These are phyloP conservation scores for Ceratopteris richardii DNA, from an alignment of 75 land plant species.

Conservation along the genomic window DNA sequence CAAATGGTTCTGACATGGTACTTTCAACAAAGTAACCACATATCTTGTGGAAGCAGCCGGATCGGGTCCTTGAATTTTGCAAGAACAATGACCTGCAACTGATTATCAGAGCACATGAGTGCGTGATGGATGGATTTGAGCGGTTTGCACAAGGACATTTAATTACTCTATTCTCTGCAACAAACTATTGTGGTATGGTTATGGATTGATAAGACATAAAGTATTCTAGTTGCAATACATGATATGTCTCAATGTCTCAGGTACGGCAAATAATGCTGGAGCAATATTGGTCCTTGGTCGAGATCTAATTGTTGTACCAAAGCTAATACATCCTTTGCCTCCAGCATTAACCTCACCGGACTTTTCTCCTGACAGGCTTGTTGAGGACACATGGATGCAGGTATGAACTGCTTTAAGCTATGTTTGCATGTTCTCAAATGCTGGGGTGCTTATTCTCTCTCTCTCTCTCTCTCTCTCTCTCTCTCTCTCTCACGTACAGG, in stretches of 20 bases:
- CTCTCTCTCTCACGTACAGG: no score
- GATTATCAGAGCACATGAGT: conserved; percentile 30
- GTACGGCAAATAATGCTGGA: conserved; percentile 33
- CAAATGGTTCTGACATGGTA: no score
- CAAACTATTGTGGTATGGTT: conserved; percentile 33
- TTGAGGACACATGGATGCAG: conserved; percentile 34
- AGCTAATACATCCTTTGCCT: conserved; percentile 28
- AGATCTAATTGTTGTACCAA: conserved; percentile 27
- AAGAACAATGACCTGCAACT: conserved; percentile 30
- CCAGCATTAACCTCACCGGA: conserved; percentile 20
- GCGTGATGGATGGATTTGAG: conserved; percentile 37
- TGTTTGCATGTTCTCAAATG: no score
- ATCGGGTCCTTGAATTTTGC: conserved; percentile 32
- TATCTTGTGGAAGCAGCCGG: conserved; percentile 14
- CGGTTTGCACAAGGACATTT: conserved; percentile 31
- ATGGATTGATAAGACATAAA: no score
- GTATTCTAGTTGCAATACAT: not conserved
- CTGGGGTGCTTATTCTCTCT: no score
- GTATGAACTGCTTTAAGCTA: no score
- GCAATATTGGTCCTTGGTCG: conserved; percentile 27
- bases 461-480: no score
- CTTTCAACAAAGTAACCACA: no score
- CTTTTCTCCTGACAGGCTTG: conserved; percentile 15
- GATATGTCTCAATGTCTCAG: conserved; percentile 16
- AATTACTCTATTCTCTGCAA: conserved; percentile 27